Percentiles rank a stretch among this genome's conserved stretches.
These are phyloP conservation scores for Dissophora ornata DNA, from an alignment of 192 early-diverging fungal genomes.

Conservation along the genomic window DNA sequence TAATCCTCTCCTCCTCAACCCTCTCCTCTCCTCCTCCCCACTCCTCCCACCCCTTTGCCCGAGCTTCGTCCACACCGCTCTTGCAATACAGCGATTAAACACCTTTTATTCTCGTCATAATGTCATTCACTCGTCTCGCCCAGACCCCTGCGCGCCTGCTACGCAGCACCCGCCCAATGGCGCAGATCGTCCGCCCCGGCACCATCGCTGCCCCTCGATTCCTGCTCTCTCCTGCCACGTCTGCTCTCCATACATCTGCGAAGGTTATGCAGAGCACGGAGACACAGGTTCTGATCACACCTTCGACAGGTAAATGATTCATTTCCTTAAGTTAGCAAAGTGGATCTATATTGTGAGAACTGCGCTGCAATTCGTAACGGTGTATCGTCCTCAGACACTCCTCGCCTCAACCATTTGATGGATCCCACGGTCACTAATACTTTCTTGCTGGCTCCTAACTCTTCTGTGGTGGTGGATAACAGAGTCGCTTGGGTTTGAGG, in stretches of 20 bases:
- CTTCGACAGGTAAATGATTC: slow-evolving; percentile 22
- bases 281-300: slow-evolving; percentile 30
- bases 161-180: slow-evolving; percentile 25
- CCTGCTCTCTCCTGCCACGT: slow-evolving; percentile 24
- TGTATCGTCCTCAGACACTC: too few relatives aligned
- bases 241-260: slow-evolving; percentile 37
- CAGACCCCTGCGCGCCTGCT: slow-evolving; percentile 22
- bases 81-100: too few relatives aligned
- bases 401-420: too few relatives aligned
- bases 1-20: too few relatives aligned
- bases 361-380: too few relatives aligned
- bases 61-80: too few relatives aligned
- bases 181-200: slow-evolving; percentile 5
- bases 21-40: not conserved
- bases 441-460: too few relatives aligned
- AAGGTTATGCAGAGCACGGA: slow-evolving; percentile 25
- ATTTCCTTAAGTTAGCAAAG: too few relatives aligned
- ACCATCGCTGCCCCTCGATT: slow-evolving; percentile 7
- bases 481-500: slow-evolving; percentile 68
- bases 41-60: not conserved
- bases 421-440: too few relatives aligned
- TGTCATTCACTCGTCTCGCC: slow-evolving; percentile 34
- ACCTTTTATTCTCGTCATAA: not conserved
- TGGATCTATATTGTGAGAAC: too few relatives aligned
- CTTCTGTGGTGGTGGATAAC: too few relatives aligned